Percentiles rank a stretch among this genome's conserved stretches.
Evolutionary conservation across 805 yeast genomes (phyloP).

Genomic region (Candida xiaguanensis): DNA sequence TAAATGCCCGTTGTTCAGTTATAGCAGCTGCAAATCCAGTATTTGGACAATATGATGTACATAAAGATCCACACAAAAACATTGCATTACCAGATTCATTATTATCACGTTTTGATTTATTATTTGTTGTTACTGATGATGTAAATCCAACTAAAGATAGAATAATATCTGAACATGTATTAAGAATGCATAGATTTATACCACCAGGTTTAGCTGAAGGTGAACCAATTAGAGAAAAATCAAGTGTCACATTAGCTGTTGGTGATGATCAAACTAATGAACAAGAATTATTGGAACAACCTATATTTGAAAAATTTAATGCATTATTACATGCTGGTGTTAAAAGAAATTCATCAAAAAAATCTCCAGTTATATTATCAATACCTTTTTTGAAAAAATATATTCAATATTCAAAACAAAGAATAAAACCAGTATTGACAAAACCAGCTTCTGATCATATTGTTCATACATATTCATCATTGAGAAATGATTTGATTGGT

Average conservation of each 20-base stretch:
- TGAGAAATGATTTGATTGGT: constrained; percentile 70
- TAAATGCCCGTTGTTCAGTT: constrained; percentile 95
- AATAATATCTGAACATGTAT: constrained; percentile 86
- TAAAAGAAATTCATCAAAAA: constrained; percentile 10
- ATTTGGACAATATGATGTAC: constrained; percentile 93
- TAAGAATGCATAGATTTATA: constrained; percentile 86
- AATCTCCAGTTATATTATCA: constrained; percentile 43
- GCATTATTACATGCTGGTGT: constrained; percentile 83
- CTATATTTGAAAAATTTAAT: constrained; percentile 81
- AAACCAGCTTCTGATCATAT: constrained; percentile 75
- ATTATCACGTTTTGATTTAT: constrained; percentile 91
- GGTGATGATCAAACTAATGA: constrained; percentile 56
- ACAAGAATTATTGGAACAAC: constrained; percentile 45
- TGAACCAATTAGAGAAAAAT: constrained; percentile 82
- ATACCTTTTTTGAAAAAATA: constrained; percentile 88
- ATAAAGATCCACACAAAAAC: constrained; percentile 93
- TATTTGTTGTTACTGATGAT: constrained; percentile 95
- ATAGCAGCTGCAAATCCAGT: constrained; percentile 98
- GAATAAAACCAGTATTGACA: constrained; percentile 77
- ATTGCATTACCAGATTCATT: constrained; percentile 96
- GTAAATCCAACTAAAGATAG: constrained; percentile 82
- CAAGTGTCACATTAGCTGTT: constrained; percentile 70
- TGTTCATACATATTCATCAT: constrained; percentile 71
- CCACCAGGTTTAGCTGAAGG: constrained; percentile 91
- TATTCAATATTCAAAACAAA: constrained; percentile 88